Evolutionary conservation across 768 basidiomycete genomes (phyloP), one percentile per base, ranked within the genome.

Genomic region (Pleurotus cornucopiae): DNA sequence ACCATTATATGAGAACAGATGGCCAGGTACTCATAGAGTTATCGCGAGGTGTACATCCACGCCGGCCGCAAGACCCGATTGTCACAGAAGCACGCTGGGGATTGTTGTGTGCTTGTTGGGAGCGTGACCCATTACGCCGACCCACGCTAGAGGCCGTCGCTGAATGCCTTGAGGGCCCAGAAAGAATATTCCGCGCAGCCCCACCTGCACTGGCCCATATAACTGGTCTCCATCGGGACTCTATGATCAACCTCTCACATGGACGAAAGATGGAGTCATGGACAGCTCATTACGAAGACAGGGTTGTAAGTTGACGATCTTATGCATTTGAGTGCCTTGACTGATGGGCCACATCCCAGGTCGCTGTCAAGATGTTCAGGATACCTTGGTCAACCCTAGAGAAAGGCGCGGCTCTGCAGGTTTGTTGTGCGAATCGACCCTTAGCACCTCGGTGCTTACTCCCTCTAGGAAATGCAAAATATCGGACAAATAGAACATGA

Each of bases 1-100:
- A 55, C 43, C 54, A 55, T 21, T 55, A 55, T 13, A 20, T 55
- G 43, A 18, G 45, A n/a, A 37, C 54, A 5, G 54, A 55, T 46
- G 54, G 43, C 2, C 54, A 55, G n/a, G 54, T 55, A 14, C 54
- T 55, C 2, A 45, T 55, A 6, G 54, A 55, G 20, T 12, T 55
- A 12, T 23, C 25, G 5, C 41, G 45, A 14, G 54, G 54, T n/a
- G 20, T 18, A 2, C 45, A 26, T 13, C 54, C 54, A 11, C 41
- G 41, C 9, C 54, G 54, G 5, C 54, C 54, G 12, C 14, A 9
- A 4, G 39, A 53, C 34, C n/a, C n/a, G 5, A 16, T 45, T 13
- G 20, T 55, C 4, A 45, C 43, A 0, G 45, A 55, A 6, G 12
- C 41, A 1, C 54, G 45, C 11, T 55, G 54, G 54, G 1, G 2